Percentiles rank a stretch among this genome's conserved stretches.
Conservation (phyloP, 495 filamentous ascomycete species). For the Neurospora sp. region DNA sequence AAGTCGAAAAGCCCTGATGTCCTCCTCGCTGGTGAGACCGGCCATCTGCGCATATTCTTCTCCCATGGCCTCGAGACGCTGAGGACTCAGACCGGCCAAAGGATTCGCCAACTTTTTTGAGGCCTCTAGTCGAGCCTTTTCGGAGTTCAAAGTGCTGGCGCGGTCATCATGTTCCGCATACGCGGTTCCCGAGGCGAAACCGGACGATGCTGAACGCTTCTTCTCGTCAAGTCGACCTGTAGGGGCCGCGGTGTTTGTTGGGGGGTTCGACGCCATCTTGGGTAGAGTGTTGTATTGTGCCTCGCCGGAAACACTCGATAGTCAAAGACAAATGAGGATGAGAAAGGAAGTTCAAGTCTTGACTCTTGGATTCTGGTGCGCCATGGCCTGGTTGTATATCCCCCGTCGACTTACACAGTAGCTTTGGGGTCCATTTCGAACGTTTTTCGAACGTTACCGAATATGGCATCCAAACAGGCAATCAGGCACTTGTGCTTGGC, state of each 20-base stretch:
- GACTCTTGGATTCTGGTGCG: background rate
- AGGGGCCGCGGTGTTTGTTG: background rate
- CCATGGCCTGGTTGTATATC: background rate
- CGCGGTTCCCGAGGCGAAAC: background rate
- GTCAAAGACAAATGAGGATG: background rate
- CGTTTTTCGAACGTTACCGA: background rate
- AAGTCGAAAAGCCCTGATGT: slow-evolving; percentile 59
- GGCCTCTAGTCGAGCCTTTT: slow-evolving; percentile 14
- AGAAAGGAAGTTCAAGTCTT: background rate
- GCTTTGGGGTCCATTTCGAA: background rate
- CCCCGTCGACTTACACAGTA: background rate
- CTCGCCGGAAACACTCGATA: background rate
- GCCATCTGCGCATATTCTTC: slow-evolving; percentile 55
- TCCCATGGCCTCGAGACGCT: slow-evolving; percentile 51
- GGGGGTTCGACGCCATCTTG: background rate
- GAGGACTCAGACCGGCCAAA: slow-evolving; percentile 49
- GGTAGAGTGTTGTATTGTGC: background rate
- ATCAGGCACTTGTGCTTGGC: background rate
- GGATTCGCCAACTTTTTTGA: slow-evolving; percentile 53
- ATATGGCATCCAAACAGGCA: background rate
- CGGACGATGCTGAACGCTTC: background rate
- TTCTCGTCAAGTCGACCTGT: background rate
- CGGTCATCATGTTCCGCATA: slow-evolving; percentile 1
- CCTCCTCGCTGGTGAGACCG: slow-evolving; percentile 50
- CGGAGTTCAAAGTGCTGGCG: background rate